Base-by-base conservation (phyloP, 805 yeast species). In the Lipomyces yamadae region DNA sequence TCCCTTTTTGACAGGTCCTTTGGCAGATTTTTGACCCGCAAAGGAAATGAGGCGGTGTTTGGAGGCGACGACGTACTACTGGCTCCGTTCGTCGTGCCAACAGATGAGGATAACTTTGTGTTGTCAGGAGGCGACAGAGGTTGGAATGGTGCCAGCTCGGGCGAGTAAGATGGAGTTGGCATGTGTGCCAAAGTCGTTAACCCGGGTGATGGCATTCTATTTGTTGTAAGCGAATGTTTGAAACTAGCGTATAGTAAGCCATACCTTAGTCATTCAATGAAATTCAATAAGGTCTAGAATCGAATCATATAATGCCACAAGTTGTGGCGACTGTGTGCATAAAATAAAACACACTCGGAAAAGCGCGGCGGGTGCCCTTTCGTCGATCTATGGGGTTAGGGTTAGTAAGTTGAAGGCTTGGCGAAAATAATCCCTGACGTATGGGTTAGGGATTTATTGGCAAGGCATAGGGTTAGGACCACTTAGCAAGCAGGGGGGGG, bases 1-100 rank as follows among this genome's bases (percentile, higher is more conserved):
- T 80, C 82, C 24, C 81, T 78, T 24, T 70, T 66, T 18, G 80
- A 72, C 55, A 79, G 60, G 61, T 80, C 80, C 34, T 76, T 73
- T 0, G 82, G 82, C 37, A 80, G 65, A 63, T 78, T 77, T 42
- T 71, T 69, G 35, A 78, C 71, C 15, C 72, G 68, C 8, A 78
- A 69, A 6, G 76, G 55, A 69, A 63, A 59, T 15, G 62, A 35
- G 33, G 67, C 32, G 61, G 62, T 35, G 33, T 60, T 32, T n/a
- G 69, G 62, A 3, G 63, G 61, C 30, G 64, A 60, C 8, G 67
- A 42, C 50, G 61, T 24, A 30, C 39, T 48, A 33, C 63, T 39
- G 60, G 32, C 30, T 10, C 57, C 50, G 53, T 58, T 59, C 8
- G 54, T 53, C 35, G 60, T 34, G 59, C 15, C 50, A 8, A 35